phyloP scores from a whole-genome alignment of 306 rosid genomes.

The Erythrophleum fordii region DNA sequence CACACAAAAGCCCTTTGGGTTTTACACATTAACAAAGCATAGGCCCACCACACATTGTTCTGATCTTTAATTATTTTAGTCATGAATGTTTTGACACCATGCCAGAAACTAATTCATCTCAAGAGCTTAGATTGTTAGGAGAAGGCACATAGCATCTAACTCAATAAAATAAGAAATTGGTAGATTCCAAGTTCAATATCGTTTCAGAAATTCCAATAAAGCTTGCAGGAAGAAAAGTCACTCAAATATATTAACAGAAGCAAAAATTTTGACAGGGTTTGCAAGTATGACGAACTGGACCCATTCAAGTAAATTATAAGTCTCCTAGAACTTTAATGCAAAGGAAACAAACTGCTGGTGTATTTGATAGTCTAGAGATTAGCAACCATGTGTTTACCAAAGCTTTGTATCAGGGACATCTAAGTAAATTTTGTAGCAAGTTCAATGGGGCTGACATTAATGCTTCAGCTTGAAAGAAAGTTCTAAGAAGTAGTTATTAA shows the following conservation, averaged over 20 bases:
- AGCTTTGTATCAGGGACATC: background rate
- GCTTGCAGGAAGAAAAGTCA: background rate
- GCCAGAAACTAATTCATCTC: background rate
- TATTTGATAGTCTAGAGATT: background rate
- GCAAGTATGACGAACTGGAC: background rate
- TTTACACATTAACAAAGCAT: background rate
- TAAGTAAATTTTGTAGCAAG: background rate
- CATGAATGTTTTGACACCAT: background rate
- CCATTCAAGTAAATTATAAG: background rate
- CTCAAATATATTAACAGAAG: background rate
- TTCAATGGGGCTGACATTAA: background rate
- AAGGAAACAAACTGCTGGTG: background rate
- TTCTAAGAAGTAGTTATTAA: background rate
- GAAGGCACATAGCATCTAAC: background rate
- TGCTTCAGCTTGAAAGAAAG: background rate
- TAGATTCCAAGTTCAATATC: background rate
- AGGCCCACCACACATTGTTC: background rate
- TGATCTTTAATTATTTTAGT: background rate
- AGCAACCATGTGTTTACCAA: background rate
- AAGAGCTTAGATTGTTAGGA: background rate
- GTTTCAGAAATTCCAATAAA: constrained; percentile 1
- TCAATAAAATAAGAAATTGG: background rate
- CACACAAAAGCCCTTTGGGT: background rate
- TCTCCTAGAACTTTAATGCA: background rate
- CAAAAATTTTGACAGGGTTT: background rate